Evolutionary conservation across 2,329 filamentous ascomycete species (phyloP).

Genomic region (Myriosclerotinia scirpicola): DNA sequence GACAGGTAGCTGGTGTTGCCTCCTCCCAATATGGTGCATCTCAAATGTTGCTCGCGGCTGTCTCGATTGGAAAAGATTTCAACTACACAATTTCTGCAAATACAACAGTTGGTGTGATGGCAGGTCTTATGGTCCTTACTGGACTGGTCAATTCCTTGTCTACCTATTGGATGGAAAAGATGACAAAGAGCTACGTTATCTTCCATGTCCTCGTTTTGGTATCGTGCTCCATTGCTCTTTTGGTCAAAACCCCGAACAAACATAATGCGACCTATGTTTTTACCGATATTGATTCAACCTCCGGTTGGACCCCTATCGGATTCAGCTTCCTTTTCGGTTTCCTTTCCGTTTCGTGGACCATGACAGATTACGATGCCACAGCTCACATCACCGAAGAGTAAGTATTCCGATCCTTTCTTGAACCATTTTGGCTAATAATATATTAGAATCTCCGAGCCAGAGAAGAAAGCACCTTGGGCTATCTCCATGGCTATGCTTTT

Average conservation of each 20-base stretch:
- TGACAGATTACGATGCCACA: constrained; percentile 56
- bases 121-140: constrained; percentile 51
- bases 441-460: constrained; percentile 48
- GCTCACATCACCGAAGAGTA: constrained; percentile 51
- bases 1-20: constrained; percentile 52
- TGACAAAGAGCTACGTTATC: constrained; percentile 57
- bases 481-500: constrained; percentile 56
- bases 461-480: constrained; percentile 54
- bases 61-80: constrained; percentile 52
- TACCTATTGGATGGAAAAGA: constrained; percentile 58
- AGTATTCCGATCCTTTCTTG: constrained; percentile 25
- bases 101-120: constrained; percentile 56
- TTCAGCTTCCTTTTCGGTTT: constrained; percentile 62
- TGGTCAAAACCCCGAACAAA: constrained; percentile 52
- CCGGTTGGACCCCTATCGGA: constrained; percentile 55
- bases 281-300: constrained; percentile 51
- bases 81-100: constrained; percentile 48
- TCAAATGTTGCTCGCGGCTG: constrained; percentile 56
- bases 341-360: constrained; percentile 59
- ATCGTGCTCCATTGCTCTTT: constrained; percentile 52
- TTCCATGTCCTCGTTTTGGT: constrained; percentile 55
- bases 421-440: constrained; percentile 21
- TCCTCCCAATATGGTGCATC: constrained; percentile 58
- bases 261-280: constrained; percentile 55
- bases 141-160: constrained; percentile 56